Conservation (phyloP, 2,329 filamentous ascomycete genomes). For the Mollisia scopiformis region DNA sequence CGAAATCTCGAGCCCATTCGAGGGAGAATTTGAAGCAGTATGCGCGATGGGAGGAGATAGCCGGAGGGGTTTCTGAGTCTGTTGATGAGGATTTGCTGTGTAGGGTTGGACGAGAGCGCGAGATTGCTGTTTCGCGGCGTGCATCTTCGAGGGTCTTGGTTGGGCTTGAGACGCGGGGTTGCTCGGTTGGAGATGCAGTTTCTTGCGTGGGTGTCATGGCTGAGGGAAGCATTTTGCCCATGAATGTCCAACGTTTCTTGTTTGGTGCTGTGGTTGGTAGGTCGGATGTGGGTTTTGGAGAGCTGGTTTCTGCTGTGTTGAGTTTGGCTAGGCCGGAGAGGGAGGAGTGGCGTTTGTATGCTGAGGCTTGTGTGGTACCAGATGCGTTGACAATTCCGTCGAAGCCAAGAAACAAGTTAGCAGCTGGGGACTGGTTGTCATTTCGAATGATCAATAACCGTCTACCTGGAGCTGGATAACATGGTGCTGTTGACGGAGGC, state of each 20-base stretch:
- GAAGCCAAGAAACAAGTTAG: conserved; percentile 59
- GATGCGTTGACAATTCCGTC: conserved; percentile 51
- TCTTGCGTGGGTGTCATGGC: conserved; percentile 32
- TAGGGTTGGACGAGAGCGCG: conserved; percentile 41
- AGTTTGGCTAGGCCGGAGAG: conserved; percentile 17
- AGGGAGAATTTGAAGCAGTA: conserved; percentile 78
- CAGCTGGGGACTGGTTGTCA: conserved; percentile 48
- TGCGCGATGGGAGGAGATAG: conserved; percentile 42
- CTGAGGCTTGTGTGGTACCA: conserved; percentile 19
- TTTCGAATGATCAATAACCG: conserved; percentile 72
- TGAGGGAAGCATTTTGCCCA: conserved; percentile 64
- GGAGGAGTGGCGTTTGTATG: conserved; percentile 33
- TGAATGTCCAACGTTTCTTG: conserved; percentile 65
- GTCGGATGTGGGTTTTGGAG: conserved; percentile 23
- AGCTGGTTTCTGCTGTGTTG: conserved; percentile 16
- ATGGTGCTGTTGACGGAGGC: conserved; percentile 64
- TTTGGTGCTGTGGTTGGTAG: conserved; percentile 20
- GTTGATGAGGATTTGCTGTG: conserved; percentile 57
- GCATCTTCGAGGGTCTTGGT: conserved; percentile 53
- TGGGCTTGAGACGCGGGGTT: conserved; percentile 16
- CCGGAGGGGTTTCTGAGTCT: conserved; percentile 55
- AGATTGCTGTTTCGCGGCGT: conserved; percentile 53
- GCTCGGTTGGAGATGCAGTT: conserved; percentile 9
- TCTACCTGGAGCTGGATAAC: conserved; percentile 69
- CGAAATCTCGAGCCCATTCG: conserved; percentile 61